Evolutionary conservation across 1,284 basidiomycete genomes (phyloP).

Genomic region (Puccinia triticina): DNA sequence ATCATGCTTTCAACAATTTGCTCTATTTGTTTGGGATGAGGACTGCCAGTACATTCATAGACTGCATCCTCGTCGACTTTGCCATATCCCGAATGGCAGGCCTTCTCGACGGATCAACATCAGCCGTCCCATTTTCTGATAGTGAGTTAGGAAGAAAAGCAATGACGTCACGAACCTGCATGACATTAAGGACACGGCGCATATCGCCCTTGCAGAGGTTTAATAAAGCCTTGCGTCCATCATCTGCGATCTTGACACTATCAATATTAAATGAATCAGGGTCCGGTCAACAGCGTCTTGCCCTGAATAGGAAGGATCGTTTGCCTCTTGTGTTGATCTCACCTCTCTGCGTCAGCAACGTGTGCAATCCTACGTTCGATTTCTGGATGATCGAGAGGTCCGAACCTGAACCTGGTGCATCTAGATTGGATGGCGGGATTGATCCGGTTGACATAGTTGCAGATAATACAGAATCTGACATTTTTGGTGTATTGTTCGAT

Average conservation of each 20-base stretch:
- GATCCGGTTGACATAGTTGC: conserved; percentile 99
- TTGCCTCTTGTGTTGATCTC: conserved; percentile 57
- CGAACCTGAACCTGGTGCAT: conserved; percentile 93
- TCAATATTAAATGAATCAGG: neutral
- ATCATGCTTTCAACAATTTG: conserved; percentile 94
- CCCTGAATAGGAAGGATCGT: neutral
- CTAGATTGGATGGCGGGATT: conserved; percentile 97
- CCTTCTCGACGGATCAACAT: conserved; percentile 61
- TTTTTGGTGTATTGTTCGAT: conserved; percentile 99
- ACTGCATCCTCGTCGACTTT: conserved; percentile 84
- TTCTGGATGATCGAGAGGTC: conserved; percentile 83
- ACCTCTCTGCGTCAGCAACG: conserved; percentile 86
- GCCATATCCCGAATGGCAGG: conserved; percentile 95
- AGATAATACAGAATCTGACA: conserved; percentile 98
- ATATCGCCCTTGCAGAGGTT: conserved; percentile 96
- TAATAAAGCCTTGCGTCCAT: conserved; percentile 84
- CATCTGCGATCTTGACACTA: conserved; percentile 82
- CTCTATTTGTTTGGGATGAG: conserved; percentile 91
- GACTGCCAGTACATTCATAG: conserved; percentile 95
- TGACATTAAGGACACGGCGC: conserved; percentile 90
- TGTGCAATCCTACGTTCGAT: conserved; percentile 78
- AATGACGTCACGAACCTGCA: conserved; percentile 66
- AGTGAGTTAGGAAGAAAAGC: neutral
- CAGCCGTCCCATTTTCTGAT: neutral
- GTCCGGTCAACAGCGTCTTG: neutral